Conservation (phyloP, 805 yeast genomes). For the Tetrapisispora taiwanensis region DNA sequence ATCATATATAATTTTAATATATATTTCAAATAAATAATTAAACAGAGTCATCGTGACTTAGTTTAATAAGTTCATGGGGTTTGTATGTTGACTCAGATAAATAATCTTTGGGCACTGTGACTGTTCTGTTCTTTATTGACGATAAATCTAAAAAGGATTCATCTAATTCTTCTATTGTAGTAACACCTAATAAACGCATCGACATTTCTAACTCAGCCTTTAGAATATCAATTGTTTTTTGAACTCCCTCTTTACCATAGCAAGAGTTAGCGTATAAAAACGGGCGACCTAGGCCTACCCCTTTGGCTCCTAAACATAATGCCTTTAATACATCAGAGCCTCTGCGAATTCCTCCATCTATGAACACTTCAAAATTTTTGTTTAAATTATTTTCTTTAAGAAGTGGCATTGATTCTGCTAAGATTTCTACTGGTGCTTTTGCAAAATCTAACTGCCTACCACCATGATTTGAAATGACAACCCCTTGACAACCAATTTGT, state of each 20-base stretch:
- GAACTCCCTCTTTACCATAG: constrained; percentile 57
- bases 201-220: constrained; percentile 64
- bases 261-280: constrained; percentile 53
- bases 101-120: constrained; percentile 43
- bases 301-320: constrained; percentile 57
- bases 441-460: constrained; percentile 82
- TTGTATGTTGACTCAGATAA: constrained; percentile 45
- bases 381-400: constrained; percentile 38
- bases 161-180: constrained; percentile 46
- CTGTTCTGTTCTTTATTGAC: constrained; percentile 34
- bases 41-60: too few species aligned
- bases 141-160: constrained; percentile 51
- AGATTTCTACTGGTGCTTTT: constrained; percentile 63
- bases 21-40: too few species aligned
- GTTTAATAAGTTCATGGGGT: background rate
- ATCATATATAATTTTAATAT: too few species aligned
- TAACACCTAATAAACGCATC: constrained; percentile 73
- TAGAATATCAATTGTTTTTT: constrained; percentile 48
- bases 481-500: constrained; percentile 62
- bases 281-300: constrained; percentile 64
- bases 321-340: constrained; percentile 62
- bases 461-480: constrained; percentile 83
- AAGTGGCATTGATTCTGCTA: constrained; percentile 57
- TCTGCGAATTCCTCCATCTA: constrained; percentile 64
- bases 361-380: constrained; percentile 43